These are phyloP conservation scores for Ganoderma sinense DNA, from an alignment of 1,284 basidiomycete species.

Conservation along the genomic window DNA sequence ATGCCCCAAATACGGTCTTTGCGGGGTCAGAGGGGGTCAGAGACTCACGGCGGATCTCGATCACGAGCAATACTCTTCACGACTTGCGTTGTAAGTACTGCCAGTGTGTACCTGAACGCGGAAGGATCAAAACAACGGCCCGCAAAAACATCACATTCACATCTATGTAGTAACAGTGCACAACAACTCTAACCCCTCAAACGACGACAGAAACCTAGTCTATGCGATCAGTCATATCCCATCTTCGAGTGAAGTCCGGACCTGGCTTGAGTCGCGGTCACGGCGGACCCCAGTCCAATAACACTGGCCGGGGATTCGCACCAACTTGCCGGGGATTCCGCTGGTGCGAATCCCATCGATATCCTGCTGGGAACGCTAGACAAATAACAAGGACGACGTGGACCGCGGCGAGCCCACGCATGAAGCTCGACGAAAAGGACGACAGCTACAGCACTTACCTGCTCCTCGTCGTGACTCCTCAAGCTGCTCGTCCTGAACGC, in stretches of 20 bases:
- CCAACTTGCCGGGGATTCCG: too few relatives aligned
- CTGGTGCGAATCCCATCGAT: too few relatives aligned
- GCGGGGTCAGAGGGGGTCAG: background rate
- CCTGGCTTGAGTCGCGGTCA: background rate
- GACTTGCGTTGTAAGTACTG: conserved; percentile 1
- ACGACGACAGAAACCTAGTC: background rate
- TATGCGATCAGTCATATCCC: background rate
- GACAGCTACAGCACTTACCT: too few relatives aligned
- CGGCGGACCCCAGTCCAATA: too few relatives aligned
- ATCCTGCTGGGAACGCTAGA: too few relatives aligned
- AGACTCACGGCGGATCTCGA: too few relatives aligned
- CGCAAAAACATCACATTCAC: background rate
- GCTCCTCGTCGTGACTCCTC: too few relatives aligned
- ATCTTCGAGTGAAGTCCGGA: background rate
- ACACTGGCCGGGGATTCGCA: too few relatives aligned
- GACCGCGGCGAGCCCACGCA: too few relatives aligned
- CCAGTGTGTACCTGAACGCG: conserved; percentile 1
- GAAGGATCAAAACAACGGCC: background rate
- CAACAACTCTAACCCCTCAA: background rate
- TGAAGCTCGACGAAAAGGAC: too few relatives aligned
- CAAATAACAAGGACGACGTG: too few relatives aligned
- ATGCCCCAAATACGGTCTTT: background rate
- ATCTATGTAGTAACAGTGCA: background rate
- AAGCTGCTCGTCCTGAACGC: too few relatives aligned
- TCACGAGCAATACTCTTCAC: background rate